phyloP scores from a whole-genome alignment of 1,139 yeast species.

The Fermentozyma sake region DNA sequence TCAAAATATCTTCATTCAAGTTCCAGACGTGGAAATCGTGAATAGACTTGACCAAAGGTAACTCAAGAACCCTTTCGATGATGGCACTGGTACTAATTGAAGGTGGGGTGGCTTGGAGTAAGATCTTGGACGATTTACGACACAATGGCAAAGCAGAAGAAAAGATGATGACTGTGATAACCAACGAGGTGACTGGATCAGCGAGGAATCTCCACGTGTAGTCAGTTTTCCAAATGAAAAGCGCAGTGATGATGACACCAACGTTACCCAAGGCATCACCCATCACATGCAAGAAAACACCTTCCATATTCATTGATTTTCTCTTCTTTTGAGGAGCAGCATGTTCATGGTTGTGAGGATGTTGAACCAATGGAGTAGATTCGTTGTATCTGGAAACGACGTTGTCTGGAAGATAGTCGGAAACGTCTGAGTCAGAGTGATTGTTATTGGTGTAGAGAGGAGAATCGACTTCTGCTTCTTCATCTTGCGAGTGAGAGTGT shows the following conservation, averaged over 20 bases:
- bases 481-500: constrained; percentile 14
- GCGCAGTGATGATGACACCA: constrained; percentile 87
- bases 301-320: constrained; percentile 90
- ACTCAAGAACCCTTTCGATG: constrained; percentile 57
- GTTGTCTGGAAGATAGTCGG: constrained; percentile 37
- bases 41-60: constrained; percentile 74
- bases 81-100: constrained; percentile 73
- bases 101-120: constrained; percentile 90
- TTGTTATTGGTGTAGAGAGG: constrained; percentile 6
- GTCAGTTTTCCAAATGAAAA: constrained; percentile 91
- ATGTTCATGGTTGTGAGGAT: constrained; percentile 11
- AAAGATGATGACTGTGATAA: constrained; percentile 84
- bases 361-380: constrained; percentile 25
- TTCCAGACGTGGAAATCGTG: constrained; percentile 98
- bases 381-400: constrained; percentile 32
- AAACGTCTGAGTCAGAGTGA: constrained; percentile 21
- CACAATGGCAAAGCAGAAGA: constrained; percentile 90
- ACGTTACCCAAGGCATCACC: constrained; percentile 96
- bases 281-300: constrained; percentile 89
- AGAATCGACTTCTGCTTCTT: constrained; percentile 8
- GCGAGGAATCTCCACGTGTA: constrained; percentile 81
- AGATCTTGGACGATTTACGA: constrained; percentile 77
- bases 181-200: constrained; percentile 81
- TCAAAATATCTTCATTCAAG: constrained; percentile 78
- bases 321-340: constrained; percentile 21